Base-by-base conservation (phyloP, 225 moss, liverwort and hornwort genomes). In the Pseudisothecium myosuroides region DNA sequence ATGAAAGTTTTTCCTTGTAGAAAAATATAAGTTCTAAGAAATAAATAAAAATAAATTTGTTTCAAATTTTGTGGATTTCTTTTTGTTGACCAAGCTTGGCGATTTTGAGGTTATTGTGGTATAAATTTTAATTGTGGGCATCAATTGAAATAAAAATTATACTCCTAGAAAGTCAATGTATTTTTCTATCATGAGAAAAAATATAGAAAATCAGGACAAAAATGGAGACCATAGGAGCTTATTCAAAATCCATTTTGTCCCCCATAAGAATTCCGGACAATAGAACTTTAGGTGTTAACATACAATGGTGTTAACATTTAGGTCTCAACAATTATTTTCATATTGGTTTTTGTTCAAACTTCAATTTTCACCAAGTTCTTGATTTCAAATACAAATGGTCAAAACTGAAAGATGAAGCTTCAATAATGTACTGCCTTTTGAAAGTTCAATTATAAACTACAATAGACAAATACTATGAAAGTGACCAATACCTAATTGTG, bases 21-120 rank as follows among this genome's bases (percentile, higher is more conserved):
- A 20, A 37, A 37, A 69, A 69, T 7, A 24, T 15, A 26, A 14
- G 28, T 45, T 47, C 3, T 73, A 45, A 28, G 6, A 39, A 9
- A 50, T 12, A 50, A 50, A 50, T 50, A 14, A 16, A 28, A 26
- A 16, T 16, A 17, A 43, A 16, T 6, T 22, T 12, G 10, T 29
- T 73, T 73, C 18, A 13, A 4, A 11, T 72, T 73, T 45, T 16
- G 28, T 9, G 5, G 5, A 21, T 62, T 23, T 69, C n/a, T 43
- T 28, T 73, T 45, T 31, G 2, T 18, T 31, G 31, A 1, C 1
- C 0, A 6, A 0, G 0, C 9, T 74, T 1, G 0, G 0, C 0
- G 4, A 7, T 75, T 31, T 49, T 49, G 12, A 49, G 4, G 49
- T 31, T 31, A 6, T 49, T 47, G 18, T 29, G 1, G 11, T 15